Evolutionary conservation across 371 early-diverging fungal genomes (phyloP).

Genomic region (Blakeslea trispora): DNA sequence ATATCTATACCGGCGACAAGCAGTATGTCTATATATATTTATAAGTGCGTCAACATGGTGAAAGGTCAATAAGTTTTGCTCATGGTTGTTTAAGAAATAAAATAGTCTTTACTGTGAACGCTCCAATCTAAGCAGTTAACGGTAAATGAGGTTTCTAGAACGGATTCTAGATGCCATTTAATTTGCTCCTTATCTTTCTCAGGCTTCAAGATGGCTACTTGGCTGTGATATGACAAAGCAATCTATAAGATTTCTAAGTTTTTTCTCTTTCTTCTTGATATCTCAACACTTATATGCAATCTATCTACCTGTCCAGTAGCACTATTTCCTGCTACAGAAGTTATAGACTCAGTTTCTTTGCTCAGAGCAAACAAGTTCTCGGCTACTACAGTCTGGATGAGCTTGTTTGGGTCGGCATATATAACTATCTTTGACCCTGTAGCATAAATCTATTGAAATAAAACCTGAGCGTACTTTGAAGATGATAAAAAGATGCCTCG

Average conservation of each 20-base stretch:
- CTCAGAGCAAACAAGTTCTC: constrained; percentile 10
- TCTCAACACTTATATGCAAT: too few species aligned
- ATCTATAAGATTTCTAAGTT: constrained; percentile 27
- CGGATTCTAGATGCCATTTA: constrained; percentile 22
- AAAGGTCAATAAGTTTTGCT: background rate
- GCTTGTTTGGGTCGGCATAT: constrained; percentile 46
- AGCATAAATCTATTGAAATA: constrained; percentile 48
- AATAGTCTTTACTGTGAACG: constrained; percentile 30
- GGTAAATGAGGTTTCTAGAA: constrained; percentile 13
- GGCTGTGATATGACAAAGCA: constrained; percentile 34
- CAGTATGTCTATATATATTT: constrained; percentile 28
- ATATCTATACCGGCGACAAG: constrained; percentile 40
- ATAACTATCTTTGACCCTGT: constrained; percentile 50
- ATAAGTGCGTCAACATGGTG: background rate
- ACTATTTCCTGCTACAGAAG: constrained; percentile 38
- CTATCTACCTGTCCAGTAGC: constrained; percentile 38
- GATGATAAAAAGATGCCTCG: background rate
- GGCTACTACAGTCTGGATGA: constrained; percentile 43
- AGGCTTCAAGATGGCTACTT: constrained; percentile 31
- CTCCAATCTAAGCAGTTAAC: constrained; percentile 49
- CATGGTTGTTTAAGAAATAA: background rate
- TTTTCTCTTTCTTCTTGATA: background rate
- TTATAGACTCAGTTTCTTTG: constrained; percentile 17
- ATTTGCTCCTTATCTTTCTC: constrained; percentile 10
- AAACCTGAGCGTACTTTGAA: constrained; percentile 18